Evolutionary conservation across 2,329 filamentous ascomycete species (phyloP).

Genomic region (Dryadomyces quercus-mongolicae): DNA sequence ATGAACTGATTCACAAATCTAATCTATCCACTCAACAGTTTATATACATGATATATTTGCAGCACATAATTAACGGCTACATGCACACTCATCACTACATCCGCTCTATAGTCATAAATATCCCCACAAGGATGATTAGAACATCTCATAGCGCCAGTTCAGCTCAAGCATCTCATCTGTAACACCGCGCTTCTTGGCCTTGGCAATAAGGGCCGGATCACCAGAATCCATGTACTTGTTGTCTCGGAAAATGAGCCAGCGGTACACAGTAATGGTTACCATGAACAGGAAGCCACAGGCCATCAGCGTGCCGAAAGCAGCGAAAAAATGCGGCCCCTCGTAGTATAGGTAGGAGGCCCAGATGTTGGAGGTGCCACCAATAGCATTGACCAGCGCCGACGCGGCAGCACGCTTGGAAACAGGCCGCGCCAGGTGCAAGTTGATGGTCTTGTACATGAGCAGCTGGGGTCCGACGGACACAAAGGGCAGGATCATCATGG

Average conservation of each 20-base stretch:
- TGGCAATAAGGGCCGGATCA: constrained; percentile 10
- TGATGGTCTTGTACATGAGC: constrained; percentile 26
- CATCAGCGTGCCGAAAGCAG: constrained; percentile 14
- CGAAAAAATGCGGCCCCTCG: constrained; percentile 12
- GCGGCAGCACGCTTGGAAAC: constrained; percentile 28
- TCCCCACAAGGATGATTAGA: constrained; percentile 2
- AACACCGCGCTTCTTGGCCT: constrained; percentile 15
- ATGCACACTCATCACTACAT: no score
- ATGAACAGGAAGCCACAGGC: constrained; percentile 13
- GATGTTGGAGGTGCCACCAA: constrained; percentile 22
- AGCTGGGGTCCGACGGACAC: constrained; percentile 26
- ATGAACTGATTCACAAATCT: no score
- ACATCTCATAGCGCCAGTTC: constrained; percentile 16
- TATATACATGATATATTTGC: no score
- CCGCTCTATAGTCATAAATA: no score
- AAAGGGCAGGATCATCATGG: constrained; percentile 28
- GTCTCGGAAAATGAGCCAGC: constrained; percentile 10
- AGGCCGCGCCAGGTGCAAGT: constrained; percentile 22
- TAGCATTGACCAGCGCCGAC: constrained; percentile 26
- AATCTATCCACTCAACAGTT: no score
- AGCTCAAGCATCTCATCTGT: constrained; percentile 16
- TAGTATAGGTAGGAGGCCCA: constrained; percentile 23
- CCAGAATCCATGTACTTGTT: constrained; percentile 13
- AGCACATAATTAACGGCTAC: no score
- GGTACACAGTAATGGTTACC: constrained; percentile 14